Base-by-base conservation (phyloP, 768 basidiomycete genomes). In the Mycena vulgaris region DNA sequence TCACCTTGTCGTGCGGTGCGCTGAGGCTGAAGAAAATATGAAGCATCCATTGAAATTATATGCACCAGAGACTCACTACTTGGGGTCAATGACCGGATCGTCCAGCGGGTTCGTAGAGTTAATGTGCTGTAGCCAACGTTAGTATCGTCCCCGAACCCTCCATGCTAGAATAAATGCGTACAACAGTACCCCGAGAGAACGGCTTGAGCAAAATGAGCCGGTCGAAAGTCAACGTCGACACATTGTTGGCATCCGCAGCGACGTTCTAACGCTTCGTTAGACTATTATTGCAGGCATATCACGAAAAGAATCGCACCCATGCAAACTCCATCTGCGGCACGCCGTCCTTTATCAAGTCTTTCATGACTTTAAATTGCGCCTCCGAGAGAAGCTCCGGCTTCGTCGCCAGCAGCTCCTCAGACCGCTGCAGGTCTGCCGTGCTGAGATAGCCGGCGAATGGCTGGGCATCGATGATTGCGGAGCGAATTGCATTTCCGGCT, bases 311-410 rank as follows among this genome's bases (percentile, higher is more conserved):
- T 55, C 8, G 25, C 48, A 63, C 64, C 69, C 69, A 71, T 35
- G 63, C 64, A 7, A 71, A 59, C n/a, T 71, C 69, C 56, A 66
- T 66, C 53, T 71, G 69, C 11, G 69, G 63, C 39, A 71, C 59
- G 35, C 65, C 69, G 1, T 53, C 51, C 19, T 45, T 37, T 5
- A 71, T 67, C 10, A 53, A 33, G 16, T 47, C 47, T 25, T 71
- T 60, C 65, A 71, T 59, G 27, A 66, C 42, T 33, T 39, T 28
- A 30, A 66, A 71, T 42, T 71, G 64, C 1, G 64, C 59, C 21
- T 71, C 49, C 2, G 64, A 61, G 17, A 71, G 33, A 6, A 68
- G 39, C 2, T 55, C 60, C 2, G 67, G 67, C 25, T 68, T 68
- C 4, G 60, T 68, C 37, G 55, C 21, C 6, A 68, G 60, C 14